phyloP scores from a whole-genome alignment of 148 eudicot species.

The Cornus suecica region DNA sequence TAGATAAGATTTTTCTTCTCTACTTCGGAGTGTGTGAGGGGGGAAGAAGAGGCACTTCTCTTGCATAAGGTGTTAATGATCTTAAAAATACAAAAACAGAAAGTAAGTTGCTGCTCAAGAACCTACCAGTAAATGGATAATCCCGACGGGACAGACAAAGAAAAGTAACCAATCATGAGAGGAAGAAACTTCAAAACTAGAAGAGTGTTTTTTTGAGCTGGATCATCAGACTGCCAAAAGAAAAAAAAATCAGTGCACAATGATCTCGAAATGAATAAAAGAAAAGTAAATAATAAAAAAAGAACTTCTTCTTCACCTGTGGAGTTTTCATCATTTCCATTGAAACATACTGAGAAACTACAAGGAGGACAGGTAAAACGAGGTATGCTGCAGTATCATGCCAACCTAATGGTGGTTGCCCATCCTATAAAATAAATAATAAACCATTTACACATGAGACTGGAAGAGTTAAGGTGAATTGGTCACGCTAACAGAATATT shows the following conservation, averaged over 20 bases:
- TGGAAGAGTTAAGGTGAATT: background rate
- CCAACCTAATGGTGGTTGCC: conserved; percentile 99
- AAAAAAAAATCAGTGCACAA: conserved; percentile 21
- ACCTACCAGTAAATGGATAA: conserved; percentile 91
- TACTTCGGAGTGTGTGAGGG: too few relatives aligned
- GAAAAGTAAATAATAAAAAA: conserved; percentile 7
- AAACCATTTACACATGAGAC: background rate
- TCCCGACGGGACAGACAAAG: conserved; percentile 97
- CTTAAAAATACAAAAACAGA: background rate
- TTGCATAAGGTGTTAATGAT: background rate
- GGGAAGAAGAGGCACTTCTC: background rate
- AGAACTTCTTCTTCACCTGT: conserved; percentile 43
- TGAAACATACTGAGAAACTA: conserved; percentile 84
- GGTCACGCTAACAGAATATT: background rate
- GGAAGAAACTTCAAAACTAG: conserved; percentile 94
- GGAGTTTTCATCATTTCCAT: conserved; percentile 99
- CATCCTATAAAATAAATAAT: conserved; percentile 58
- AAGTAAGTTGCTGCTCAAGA: conserved; percentile 12
- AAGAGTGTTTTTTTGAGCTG: conserved; percentile 90
- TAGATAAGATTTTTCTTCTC: background rate
- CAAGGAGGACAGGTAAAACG: conserved; percentile 89
- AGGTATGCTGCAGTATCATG: conserved; percentile 89
- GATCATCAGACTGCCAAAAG: conserved; percentile 78
- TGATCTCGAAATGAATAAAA: conserved; percentile 11
- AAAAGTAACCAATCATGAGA: conserved; percentile 97